Percentiles rank a stretch among this genome's conserved stretches.
These are phyloP conservation scores for Agrocybe pediades DNA, from an alignment of 768 basidiomycete species.

Conservation along the genomic window DNA sequence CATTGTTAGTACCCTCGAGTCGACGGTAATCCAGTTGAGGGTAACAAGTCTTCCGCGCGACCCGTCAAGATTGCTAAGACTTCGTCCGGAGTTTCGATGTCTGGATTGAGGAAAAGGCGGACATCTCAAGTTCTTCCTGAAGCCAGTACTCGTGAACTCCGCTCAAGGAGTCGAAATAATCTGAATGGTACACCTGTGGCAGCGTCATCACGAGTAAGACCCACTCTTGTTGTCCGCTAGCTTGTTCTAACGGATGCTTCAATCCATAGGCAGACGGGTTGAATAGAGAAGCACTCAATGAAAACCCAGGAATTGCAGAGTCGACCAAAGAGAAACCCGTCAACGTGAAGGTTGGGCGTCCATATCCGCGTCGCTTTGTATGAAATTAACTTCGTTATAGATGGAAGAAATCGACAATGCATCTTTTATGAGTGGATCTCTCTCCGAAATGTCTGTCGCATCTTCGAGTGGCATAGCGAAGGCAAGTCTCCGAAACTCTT, in stretches of 20 bases:
- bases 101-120: constrained; percentile 41
- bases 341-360: constrained; percentile 35
- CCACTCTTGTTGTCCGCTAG: neutral
- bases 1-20: constrained; percentile 13
- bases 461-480: constrained; percentile 22
- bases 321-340: constrained; percentile 24
- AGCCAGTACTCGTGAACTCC: constrained; percentile 43
- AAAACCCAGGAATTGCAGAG: neutral
- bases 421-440: constrained; percentile 12
- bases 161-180: constrained; percentile 46
- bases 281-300: constrained; percentile 18
- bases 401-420: constrained; percentile 38
- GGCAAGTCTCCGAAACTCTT: constrained; percentile 14
- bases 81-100: constrained; percentile 31
- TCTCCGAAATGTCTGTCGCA: constrained; percentile 16
- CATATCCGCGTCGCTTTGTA: neutral
- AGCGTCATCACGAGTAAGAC: constrained; percentile 40
- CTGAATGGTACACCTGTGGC: constrained; percentile 38
- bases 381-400: constrained; percentile 16
- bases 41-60: constrained; percentile 8
- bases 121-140: constrained; percentile 30
- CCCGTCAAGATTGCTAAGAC: constrained; percentile 26
- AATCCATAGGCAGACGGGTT: constrained; percentile 27
- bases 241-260: constrained; percentile 10
- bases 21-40: constrained; percentile 9